Conservation (phyloP, 495 filamentous ascomycete genomes). For the Aspergillus asperescens region DNA sequence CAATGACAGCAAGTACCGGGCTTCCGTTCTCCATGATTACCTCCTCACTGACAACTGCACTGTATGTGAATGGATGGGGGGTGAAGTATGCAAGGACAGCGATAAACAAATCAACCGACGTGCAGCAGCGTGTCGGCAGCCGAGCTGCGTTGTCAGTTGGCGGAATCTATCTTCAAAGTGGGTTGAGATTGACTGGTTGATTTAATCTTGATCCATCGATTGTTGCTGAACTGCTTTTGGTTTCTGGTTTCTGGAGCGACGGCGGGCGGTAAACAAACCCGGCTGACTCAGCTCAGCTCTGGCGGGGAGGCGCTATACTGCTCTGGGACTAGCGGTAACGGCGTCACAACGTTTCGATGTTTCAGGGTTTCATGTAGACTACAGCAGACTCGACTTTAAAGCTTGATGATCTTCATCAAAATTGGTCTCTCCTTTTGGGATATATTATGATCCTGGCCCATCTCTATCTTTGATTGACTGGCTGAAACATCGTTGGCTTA, state of each 20-base stretch:
- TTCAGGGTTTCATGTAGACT: not conserved
- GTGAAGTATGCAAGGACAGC: conserved; percentile 3
- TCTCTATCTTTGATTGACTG: not conserved
- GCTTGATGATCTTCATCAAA: too few species aligned
- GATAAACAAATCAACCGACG: not conserved
- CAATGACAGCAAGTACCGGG: conserved; percentile 23
- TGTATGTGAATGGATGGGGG: conserved; percentile 1
- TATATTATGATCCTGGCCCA: not conserved
- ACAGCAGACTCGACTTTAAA: not conserved
- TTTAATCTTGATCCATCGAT: conserved; percentile 2
- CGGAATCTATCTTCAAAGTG: not conserved
- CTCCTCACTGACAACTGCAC: not conserved
- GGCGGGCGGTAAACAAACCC: conserved; percentile 37
- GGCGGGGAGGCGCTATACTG: conserved; percentile 11
- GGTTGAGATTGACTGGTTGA: not conserved
- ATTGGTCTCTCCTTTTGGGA: not conserved
- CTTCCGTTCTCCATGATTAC: conserved; percentile 37
- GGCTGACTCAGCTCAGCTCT: conserved; percentile 24
- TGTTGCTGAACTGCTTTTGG: not conserved
- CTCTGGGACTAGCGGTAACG: conserved; percentile 18
- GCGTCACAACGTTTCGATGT: not conserved
- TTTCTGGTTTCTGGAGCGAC: conserved; percentile 38
- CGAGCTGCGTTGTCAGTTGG: conserved; percentile 6
- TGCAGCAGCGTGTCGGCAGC: conserved; percentile 11
- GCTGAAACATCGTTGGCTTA: not conserved